Evolutionary conservation across 176 grass and related monocot species (phyloP), one percentile per base, ranked within the genome.

Genomic region (Hordeum marinum): DNA sequence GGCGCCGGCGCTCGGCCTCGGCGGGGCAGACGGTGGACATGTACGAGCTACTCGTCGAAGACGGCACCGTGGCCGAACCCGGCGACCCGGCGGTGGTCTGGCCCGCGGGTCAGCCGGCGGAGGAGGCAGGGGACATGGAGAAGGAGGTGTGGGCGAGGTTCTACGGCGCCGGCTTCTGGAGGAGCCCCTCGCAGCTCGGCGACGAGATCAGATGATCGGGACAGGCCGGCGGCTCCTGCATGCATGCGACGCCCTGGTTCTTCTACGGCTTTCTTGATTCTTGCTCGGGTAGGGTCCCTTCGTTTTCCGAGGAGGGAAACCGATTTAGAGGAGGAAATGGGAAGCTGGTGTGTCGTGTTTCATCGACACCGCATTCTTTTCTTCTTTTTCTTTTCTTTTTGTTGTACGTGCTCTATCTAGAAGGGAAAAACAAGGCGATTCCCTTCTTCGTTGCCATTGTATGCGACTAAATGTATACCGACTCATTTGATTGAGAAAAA

Each of bases 151-250:
- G 89, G 86, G 87, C 82, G 6, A 84, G 46, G 64, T 98, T 95
- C 88, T 86, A 98, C 83, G 93, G 93, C 18, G 80, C 93, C 3
- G 95, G 95, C 7, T 98, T 98, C 80, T 98, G 95, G 95, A 88
- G 95, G 37, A 98, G 95, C 85, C 87, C 90, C 50, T 97, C 94
- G 34, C 90, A 89, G 69, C 89, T 91, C 31, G 77, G 79, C n/a
- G 80, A 89, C 43, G 31, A 90, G 34, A 32, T 66, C 65, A 80
- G 82, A 54, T 90, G 84, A 90, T 78, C 80, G 76, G 25, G 13
- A 2, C 60, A 3, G 32, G 58, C 76, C 32, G 14, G 63, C 35
- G 9, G 48, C 48, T 52, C 48, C 48, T 7, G 48, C 48, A 50
- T 50, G 48, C 48, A 18, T 7, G 48, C 48, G 48, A 52, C 13